Conservation (phyloP, 208 protist species). For the Trypanosoma grayi region DNA sequence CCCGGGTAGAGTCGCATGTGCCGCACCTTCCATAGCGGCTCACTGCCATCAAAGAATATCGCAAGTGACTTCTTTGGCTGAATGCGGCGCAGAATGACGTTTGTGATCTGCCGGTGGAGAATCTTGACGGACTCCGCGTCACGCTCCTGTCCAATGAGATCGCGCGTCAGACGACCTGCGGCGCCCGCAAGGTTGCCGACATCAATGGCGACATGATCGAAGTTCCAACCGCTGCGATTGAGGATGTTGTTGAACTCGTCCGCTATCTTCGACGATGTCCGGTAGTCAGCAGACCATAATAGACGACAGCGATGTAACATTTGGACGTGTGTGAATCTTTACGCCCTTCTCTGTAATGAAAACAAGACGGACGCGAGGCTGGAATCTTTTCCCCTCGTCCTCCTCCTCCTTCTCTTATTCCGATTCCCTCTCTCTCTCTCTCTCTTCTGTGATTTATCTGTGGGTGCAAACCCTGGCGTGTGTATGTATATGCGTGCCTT, state of each 20-base stretch:
- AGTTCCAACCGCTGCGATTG: slow-evolving; percentile 32
- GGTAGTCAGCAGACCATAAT: slow-evolving; percentile 36
- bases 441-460: no score
- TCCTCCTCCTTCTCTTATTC: neutral
- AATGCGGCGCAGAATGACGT: slow-evolving; percentile 49
- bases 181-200: slow-evolving; percentile 36
- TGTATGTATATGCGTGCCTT: no score
- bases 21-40: slow-evolving; percentile 71
- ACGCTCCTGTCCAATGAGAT: slow-evolving; percentile 60
- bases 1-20: slow-evolving; percentile 56
- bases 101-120: slow-evolving; percentile 49
- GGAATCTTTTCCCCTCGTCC: no score
- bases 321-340: slow-evolving; percentile 3
- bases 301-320: slow-evolving; percentile 24
- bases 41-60: slow-evolving; percentile 64
- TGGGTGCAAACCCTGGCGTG: no score
- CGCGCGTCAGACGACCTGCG: slow-evolving; percentile 50
- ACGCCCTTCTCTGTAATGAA: slow-evolving; percentile 10
- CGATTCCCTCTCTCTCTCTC: neutral
- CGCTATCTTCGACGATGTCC: slow-evolving; percentile 33
- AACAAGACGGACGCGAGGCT: slow-evolving; percentile 1
- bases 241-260: slow-evolving; percentile 55
- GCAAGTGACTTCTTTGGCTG: slow-evolving; percentile 60
- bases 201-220: slow-evolving; percentile 76
- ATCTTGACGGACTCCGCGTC: slow-evolving; percentile 63